A percentile compares a stretch with the other conserved stretches of the same genome.
phyloP scores from a whole-genome alignment of 176 grass and related monocot genomes.

The Chloris gayana region DNA sequence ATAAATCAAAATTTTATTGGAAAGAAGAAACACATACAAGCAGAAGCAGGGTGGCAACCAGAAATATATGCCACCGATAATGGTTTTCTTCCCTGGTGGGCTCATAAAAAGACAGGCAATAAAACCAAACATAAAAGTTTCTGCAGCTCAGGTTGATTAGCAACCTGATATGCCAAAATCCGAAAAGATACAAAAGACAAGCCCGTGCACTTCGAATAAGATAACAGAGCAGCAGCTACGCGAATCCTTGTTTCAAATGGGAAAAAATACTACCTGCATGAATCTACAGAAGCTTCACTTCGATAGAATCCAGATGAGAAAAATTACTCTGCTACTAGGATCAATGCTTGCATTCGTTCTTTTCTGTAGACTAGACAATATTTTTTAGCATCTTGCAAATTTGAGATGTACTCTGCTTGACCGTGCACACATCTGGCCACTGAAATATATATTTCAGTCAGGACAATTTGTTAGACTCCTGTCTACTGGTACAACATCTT shows the following conservation, averaged over 20 bases:
- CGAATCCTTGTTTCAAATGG: conserved; percentile 14
- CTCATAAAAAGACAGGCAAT: neutral
- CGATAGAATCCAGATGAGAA: conserved; percentile 40
- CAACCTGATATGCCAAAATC: conserved; percentile 23
- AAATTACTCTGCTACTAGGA: conserved; percentile 41
- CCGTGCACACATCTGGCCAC: conserved; percentile 2
- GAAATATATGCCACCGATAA: neutral
- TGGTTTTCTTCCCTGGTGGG: neutral
- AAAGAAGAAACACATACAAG: neutral
- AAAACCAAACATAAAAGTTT: neutral
- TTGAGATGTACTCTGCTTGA: conserved; percentile 9
- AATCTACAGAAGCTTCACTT: conserved; percentile 57
- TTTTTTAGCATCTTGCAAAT: conserved; percentile 11
- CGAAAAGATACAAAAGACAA: conserved; percentile 39
- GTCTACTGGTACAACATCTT: conserved; percentile 14
- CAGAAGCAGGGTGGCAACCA: neutral
- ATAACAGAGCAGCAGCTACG: conserved; percentile 11
- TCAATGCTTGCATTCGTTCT: conserved; percentile 30
- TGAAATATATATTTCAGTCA: conserved; percentile 42
- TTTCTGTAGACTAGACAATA: conserved; percentile 6
- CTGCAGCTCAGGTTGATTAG: neutral
- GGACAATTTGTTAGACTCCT: conserved; percentile 36
- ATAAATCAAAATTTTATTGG: neutral
- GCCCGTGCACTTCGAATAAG: conserved; percentile 25
- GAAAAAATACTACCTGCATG: conserved; percentile 20